phyloP scores from a whole-genome alignment of 495 filamentous ascomycete species.

The Ramalina peruviana region DNA sequence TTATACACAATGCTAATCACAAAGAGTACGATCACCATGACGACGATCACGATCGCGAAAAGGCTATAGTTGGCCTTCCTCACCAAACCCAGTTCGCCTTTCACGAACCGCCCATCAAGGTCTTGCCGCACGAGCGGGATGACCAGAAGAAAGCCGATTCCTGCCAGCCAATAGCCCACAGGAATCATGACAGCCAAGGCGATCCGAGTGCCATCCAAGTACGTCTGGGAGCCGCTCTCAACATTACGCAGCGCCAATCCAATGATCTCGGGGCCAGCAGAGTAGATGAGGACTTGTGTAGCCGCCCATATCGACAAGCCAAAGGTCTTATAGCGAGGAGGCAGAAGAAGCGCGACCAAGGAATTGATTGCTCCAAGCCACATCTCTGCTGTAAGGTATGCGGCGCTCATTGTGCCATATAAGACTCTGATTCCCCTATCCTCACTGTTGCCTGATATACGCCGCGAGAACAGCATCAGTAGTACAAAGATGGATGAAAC shows the following conservation, averaged over 20 bases:
- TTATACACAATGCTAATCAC: constrained; percentile 11
- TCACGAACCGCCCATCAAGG: constrained; percentile 8
- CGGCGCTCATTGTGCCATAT: constrained; percentile 19
- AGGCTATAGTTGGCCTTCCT: constrained; percentile 2
- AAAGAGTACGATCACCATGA: constrained; percentile 10
- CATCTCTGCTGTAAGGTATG: constrained; percentile 21
- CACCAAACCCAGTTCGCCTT: neutral
- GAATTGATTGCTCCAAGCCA: constrained; percentile 20
- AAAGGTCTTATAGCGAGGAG: constrained; percentile 23
- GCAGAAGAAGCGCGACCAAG: constrained; percentile 17
- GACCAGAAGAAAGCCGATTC: constrained; percentile 15
- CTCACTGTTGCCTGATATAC: constrained; percentile 9
- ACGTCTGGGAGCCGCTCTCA: constrained; percentile 9
- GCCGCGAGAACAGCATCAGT: constrained; percentile 18
- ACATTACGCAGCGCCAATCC: constrained; percentile 15
- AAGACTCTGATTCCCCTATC: constrained; percentile 13
- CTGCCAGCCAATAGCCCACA: constrained; percentile 19
- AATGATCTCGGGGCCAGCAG: constrained; percentile 18
- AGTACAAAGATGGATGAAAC: constrained; percentile 20
- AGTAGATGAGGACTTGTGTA: constrained; percentile 20
- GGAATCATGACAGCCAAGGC: constrained; percentile 19
- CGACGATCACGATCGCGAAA: constrained; percentile 3
- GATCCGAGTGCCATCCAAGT: constrained; percentile 11
- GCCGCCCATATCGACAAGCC: constrained; percentile 17
- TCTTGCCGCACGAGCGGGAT: constrained; percentile 15